Base-by-base conservation (phyloP, 305 asterid species). In the Fraxinus xanthoxyloides region DNA sequence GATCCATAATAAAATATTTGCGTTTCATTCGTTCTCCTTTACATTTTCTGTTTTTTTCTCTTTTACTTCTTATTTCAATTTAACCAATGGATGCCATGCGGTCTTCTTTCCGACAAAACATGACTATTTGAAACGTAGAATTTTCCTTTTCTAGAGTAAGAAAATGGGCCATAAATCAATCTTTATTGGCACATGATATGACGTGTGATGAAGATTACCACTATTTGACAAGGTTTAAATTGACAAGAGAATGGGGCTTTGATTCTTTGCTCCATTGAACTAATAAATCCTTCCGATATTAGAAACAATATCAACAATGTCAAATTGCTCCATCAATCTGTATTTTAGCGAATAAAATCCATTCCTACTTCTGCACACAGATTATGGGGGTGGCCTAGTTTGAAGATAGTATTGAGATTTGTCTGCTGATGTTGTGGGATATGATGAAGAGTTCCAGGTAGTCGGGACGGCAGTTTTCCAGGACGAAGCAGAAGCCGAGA, bases 331-430 rank as follows among this genome's bases (percentile, higher is more conserved):
- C 15, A 36, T 26, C 83, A 67, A 79, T 67, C 48, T 67, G 28
- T 5, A 70, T 3, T 31, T 10, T 19, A 59, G 46, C 43, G 69
- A 65, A 48, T 26, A 70, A 65, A 8, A 17, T 30, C 7, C 72
- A 24, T 5, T 48, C 51, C 67, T 65, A 34, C 21, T 43, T 72
- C 73, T 69, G 40, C 24, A 82, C 34, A 30, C 40, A 69, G 43
- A 69, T 69, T 69, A 90, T 10, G 90, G 90, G n/a, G 92, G 92
- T 13, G 46, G 48, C 48, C 84, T 84, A 77, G 80, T 65, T 81
- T 87, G 91, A 86, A 82, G 83, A 79, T 82, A 78, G 82, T 77
- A 75, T 54, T 74, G 88, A 74, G 88, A 56, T 51, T 82, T 30
- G 73, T 67, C 82, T 17, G 83, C 46, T 34, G 90, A 77, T 19